These are phyloP conservation scores for Hypoxylon cercidicola DNA, from an alignment of 495 filamentous ascomycete species.

Conservation along the genomic window DNA sequence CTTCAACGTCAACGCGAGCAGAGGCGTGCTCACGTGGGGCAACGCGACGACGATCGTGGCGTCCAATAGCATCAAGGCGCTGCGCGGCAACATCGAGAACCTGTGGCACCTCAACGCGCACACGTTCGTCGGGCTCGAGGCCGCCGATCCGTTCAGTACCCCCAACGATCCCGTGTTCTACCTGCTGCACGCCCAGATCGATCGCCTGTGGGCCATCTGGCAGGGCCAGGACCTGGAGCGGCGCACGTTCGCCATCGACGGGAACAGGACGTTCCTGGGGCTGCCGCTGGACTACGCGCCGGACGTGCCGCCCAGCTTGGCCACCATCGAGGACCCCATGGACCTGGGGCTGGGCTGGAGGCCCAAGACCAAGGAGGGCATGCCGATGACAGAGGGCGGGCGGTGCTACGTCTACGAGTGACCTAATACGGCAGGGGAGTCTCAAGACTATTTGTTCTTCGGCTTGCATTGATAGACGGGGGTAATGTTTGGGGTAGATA, in stretches of 20 bases:
- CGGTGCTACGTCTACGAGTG: conserved; percentile 39
- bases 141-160: conserved; percentile 62
- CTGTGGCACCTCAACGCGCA: conserved; percentile 40
- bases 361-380: conserved; percentile 33
- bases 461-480: too few relatives aligned
- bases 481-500: too few relatives aligned
- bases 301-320: conserved; percentile 30
- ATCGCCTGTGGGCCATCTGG: conserved; percentile 74
- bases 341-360: conserved; percentile 36
- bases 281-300: conserved; percentile 30
- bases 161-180: conserved; percentile 74
- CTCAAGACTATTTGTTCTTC: too few relatives aligned
- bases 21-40: conserved; percentile 22
- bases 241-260: conserved; percentile 37
- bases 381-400: conserved; percentile 32
- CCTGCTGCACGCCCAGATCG: conserved; percentile 72
- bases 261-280: conserved; percentile 39
- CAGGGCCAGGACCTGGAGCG: conserved; percentile 56
- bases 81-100: conserved; percentile 27
- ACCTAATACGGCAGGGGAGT: neutral
- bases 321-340: conserved; percentile 43
- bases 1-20: conserved; percentile 53
- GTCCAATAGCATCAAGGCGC: conserved; percentile 21
- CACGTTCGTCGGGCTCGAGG: conserved; percentile 36
- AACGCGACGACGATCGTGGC: conserved; percentile 33